Evolutionary conservation across 2,329 filamentous ascomycete genomes (phyloP).

Genomic region (Akanthomyces muscarius): DNA sequence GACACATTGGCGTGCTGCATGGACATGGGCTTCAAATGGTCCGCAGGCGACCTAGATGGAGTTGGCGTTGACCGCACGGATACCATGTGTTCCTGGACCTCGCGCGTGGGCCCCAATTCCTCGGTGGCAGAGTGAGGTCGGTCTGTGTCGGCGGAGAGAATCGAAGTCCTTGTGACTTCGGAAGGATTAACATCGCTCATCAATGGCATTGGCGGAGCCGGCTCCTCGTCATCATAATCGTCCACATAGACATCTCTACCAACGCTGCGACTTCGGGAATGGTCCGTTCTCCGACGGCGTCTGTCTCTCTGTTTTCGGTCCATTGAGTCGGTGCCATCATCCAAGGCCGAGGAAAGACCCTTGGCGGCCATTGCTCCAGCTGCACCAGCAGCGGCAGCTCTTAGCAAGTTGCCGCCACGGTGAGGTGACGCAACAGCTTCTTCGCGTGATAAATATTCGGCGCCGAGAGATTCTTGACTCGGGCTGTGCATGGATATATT

Average conservation of each 20-base stretch:
- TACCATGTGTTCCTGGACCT: constrained; percentile 57
- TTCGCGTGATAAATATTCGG: constrained; percentile 30
- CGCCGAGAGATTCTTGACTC: constrained; percentile 45
- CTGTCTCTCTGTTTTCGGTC: constrained; percentile 50
- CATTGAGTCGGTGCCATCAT: constrained; percentile 41
- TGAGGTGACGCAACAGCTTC: constrained; percentile 43
- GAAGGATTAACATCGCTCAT: constrained; percentile 83
- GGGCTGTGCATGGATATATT: constrained; percentile 46
- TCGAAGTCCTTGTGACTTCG: constrained; percentile 82
- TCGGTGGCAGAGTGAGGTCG: constrained; percentile 65
- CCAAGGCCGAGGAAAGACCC: constrained; percentile 32
- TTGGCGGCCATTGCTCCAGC: constrained; percentile 36
- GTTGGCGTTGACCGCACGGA: constrained; percentile 63
- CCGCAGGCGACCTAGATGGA: constrained; percentile 50
- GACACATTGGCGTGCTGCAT: constrained; percentile 64
- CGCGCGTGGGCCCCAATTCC: constrained; percentile 56
- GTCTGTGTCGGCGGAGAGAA: constrained; percentile 77
- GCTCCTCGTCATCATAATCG: constrained; percentile 50
- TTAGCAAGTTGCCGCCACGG: constrained; percentile 42
- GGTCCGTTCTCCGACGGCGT: constrained; percentile 50
- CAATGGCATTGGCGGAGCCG: constrained; percentile 75
- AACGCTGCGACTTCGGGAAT: constrained; percentile 41
- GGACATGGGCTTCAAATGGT: constrained; percentile 59
- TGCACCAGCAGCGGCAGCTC: constrained; percentile 43
- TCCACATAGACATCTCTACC: constrained; percentile 44